Conservation (phyloP, 2,329 filamentous ascomycete species). For the Keithomyces neogunnii region DNA sequence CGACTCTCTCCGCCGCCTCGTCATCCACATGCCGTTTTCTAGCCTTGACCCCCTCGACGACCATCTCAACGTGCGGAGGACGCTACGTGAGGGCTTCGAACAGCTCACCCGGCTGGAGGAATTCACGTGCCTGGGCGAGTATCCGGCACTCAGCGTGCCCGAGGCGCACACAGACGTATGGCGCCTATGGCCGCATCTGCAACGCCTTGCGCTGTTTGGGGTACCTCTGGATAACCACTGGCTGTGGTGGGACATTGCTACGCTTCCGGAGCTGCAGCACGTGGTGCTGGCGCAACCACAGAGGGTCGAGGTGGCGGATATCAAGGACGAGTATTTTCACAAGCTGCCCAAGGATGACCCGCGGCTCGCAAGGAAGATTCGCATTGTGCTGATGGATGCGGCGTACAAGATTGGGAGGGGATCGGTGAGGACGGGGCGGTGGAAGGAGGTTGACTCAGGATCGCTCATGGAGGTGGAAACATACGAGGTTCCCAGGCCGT, state of each 20-base stretch:
- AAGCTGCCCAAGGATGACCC: conserved; percentile 19
- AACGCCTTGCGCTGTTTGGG: conserved; percentile 34
- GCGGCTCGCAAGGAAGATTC: conserved; percentile 18
- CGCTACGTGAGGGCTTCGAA: conserved; percentile 36
- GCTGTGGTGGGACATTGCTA: conserved; percentile 31
- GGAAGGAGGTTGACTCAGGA: conserved; percentile 26
- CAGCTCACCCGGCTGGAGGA: conserved; percentile 35
- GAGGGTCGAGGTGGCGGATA: conserved; percentile 21
- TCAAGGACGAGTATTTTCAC: conserved; percentile 33
- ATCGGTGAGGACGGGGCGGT: conserved; percentile 17
- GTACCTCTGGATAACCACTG: conserved; percentile 26
- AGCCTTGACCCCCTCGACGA: conserved; percentile 34
- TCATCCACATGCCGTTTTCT: conserved; percentile 39
- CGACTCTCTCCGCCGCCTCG: conserved; percentile 32
- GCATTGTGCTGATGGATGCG: conserved; percentile 24
- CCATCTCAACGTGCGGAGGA: conserved; percentile 27
- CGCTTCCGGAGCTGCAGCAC: conserved; percentile 27
- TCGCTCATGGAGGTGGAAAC: conserved; percentile 28
- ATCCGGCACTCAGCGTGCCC: conserved; percentile 29
- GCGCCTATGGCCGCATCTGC: conserved; percentile 33
- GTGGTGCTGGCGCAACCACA: conserved; percentile 33
- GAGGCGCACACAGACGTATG: conserved; percentile 30
- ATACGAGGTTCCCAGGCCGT: conserved; percentile 29
- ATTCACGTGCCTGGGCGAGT: conserved; percentile 38
- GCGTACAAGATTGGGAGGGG: conserved; percentile 13